Percentiles rank a stretch among this genome's conserved stretches.
These are phyloP conservation scores for Wickerhamomyces sydowiorum DNA, from an alignment of 805 yeast genomes.

Conservation along the genomic window DNA sequence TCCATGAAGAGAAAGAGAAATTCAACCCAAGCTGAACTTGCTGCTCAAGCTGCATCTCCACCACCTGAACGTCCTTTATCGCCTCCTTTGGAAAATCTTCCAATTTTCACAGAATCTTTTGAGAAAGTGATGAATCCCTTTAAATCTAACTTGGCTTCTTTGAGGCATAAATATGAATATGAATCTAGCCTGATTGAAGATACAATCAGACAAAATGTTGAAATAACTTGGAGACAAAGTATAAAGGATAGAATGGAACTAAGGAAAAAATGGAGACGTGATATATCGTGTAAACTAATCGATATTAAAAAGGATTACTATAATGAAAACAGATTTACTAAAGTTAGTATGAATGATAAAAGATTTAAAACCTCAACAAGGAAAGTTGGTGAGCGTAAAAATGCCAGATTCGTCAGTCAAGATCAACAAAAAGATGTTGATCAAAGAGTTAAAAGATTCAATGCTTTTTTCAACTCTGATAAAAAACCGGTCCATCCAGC, in stretches of 20 bases:
- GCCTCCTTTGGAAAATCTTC: slow-evolving; percentile 9
- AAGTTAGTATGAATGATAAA: slow-evolving; percentile 5
- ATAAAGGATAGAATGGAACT: slow-evolving; percentile 11
- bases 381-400: slow-evolving; percentile 15
- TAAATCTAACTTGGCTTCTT: slow-evolving; percentile 5
- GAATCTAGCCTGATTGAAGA: slow-evolving; percentile 15
- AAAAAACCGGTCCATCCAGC: slow-evolving; percentile 8
- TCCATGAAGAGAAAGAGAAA: slow-evolving; percentile 1
- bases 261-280: slow-evolving; percentile 6
- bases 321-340: slow-evolving; percentile 7
- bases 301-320: slow-evolving; percentile 12
- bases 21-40: neutral
- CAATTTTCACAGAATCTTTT: slow-evolving; percentile 19
- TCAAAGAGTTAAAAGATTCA: slow-evolving; percentile 1
- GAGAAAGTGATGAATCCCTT: slow-evolving; percentile 11
- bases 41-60: slow-evolving; percentile 6
- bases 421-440: slow-evolving; percentile 10
- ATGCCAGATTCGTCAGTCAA: slow-evolving; percentile 6
- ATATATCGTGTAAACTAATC: neutral
- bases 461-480: neutral
- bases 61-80: slow-evolving; percentile 11
- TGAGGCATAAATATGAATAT: slow-evolving; percentile 13
- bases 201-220: slow-evolving; percentile 9
- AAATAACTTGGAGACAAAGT: slow-evolving; percentile 19
- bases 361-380: slow-evolving; percentile 12